These are phyloP conservation scores for Rhododendron mucronatum DNA, from an alignment of 148 eudicot species.

Conservation along the genomic window DNA sequence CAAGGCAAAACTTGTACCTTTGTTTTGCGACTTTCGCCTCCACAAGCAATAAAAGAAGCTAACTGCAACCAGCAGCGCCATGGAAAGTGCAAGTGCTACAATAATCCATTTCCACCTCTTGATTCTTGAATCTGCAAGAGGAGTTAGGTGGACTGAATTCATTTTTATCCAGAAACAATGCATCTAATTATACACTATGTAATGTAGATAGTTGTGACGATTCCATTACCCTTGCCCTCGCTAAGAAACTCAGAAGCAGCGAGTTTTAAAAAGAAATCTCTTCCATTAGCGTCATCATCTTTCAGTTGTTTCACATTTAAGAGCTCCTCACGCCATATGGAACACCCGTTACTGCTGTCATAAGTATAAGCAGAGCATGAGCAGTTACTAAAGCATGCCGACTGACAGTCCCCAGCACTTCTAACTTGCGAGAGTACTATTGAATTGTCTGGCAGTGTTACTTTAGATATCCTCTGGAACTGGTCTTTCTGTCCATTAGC, in stretches of 20 bases:
- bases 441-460: slow-evolving; percentile 1
- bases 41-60: neutral
- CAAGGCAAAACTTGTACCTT: neutral
- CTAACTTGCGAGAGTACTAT: neutral
- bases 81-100: neutral
- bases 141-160: neutral
- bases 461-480: slow-evolving; percentile 8
- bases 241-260: slow-evolving; percentile 29
- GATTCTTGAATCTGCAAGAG: neutral
- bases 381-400: slow-evolving; percentile 22
- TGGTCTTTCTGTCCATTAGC: slow-evolving; percentile 2
- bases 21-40: neutral
- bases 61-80: neutral
- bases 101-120: neutral
- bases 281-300: slow-evolving; percentile 26
- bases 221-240: neutral
- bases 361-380: slow-evolving; percentile 31
- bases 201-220: neutral
- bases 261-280: slow-evolving; percentile 27
- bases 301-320: slow-evolving; percentile 24
- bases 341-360: slow-evolving; percentile 18
- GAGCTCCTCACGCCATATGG: slow-evolving; percentile 24
- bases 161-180: neutral
- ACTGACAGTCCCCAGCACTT: slow-evolving; percentile 15
- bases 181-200: neutral